Conservation (phyloP, 2,329 filamentous ascomycete species). For the Aspergillus piperis region DNA sequence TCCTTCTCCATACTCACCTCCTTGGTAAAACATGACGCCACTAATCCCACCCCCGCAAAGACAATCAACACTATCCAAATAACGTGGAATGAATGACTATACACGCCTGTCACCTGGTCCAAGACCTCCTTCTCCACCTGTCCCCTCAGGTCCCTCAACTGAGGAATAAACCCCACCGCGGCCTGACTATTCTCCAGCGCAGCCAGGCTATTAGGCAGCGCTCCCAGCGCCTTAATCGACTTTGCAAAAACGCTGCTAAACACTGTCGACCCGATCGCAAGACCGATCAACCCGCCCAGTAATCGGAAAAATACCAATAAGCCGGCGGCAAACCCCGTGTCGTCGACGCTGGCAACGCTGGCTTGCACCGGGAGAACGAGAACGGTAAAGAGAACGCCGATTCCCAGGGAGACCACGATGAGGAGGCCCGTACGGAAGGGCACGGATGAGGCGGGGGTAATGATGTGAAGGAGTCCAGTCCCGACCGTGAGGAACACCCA, state of each 20-base stretch:
- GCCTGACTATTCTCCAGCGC: neutral
- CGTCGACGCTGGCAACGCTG: neutral
- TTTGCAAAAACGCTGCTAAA: neutral
- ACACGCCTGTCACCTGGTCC: neutral
- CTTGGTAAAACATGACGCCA: constrained; percentile 5
- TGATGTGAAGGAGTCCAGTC: neutral
- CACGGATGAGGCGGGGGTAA: neutral
- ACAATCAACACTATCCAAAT: constrained; percentile 10
- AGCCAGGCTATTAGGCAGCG: neutral
- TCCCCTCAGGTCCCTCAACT: neutral
- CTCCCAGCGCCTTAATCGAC: neutral
- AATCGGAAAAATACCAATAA: neutral
- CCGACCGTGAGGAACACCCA: neutral
- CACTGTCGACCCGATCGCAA: neutral
- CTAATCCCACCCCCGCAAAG: constrained; percentile 2
- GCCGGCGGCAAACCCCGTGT: neutral
- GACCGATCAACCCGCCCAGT: neutral
- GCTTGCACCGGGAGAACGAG: neutral
- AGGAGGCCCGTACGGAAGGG: neutral
- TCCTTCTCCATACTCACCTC: constrained; percentile 9
- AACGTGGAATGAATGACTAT: constrained; percentile 6
- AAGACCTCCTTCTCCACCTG: neutral
- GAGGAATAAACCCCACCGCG: neutral
- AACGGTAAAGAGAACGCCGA: neutral
- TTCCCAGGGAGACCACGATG: neutral